Percentiles rank a stretch among this genome's conserved stretches.
Evolutionary conservation across 306 rosid species (phyloP).

Genomic region (Dryas drummondii): DNA sequence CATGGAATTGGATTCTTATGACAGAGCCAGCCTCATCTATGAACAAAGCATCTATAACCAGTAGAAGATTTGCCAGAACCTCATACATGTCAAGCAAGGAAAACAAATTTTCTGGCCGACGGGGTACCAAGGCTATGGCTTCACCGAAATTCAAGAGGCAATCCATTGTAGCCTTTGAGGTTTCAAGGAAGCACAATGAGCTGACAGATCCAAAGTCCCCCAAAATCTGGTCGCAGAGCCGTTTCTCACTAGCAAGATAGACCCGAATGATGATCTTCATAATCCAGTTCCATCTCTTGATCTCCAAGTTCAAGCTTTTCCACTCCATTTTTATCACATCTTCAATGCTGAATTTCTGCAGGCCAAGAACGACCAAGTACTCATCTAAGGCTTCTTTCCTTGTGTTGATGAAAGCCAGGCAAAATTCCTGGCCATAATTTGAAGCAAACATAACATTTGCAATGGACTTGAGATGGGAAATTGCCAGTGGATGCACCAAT

Average conservation of each 20-base stretch:
- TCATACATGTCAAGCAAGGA: conserved; percentile 63
- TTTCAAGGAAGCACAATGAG: conserved; percentile 46
- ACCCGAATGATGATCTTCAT: conserved; percentile 48
- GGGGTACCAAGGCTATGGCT: conserved; percentile 50
- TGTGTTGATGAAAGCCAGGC: conserved; percentile 40
- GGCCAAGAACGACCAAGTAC: conserved; percentile 41
- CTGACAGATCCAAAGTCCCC: conserved; percentile 42
- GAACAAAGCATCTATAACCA: conserved; percentile 41
- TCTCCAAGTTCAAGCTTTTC: conserved; percentile 42
- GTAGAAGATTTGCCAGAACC: conserved; percentile 44
- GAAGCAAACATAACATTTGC: conserved; percentile 61
- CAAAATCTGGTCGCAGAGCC: conserved; percentile 49
- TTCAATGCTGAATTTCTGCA: conserved; percentile 52
- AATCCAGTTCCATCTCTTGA: conserved; percentile 53
- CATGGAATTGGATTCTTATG: conserved; percentile 43
- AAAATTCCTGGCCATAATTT: conserved; percentile 53
- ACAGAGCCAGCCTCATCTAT: conserved; percentile 42
- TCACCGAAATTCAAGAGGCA: conserved; percentile 53
- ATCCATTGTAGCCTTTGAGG: conserved; percentile 39
- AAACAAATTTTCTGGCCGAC: conserved; percentile 51
- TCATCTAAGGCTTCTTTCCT: conserved; percentile 57
- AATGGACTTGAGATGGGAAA: conserved; percentile 52
- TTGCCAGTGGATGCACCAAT: conserved; percentile 42
- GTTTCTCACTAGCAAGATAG: conserved; percentile 52
- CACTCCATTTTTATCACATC: conserved; percentile 54